These are phyloP conservation scores for Pulicaria dysenterica DNA, from an alignment of 129 eudicot species.

Conservation along the genomic window DNA sequence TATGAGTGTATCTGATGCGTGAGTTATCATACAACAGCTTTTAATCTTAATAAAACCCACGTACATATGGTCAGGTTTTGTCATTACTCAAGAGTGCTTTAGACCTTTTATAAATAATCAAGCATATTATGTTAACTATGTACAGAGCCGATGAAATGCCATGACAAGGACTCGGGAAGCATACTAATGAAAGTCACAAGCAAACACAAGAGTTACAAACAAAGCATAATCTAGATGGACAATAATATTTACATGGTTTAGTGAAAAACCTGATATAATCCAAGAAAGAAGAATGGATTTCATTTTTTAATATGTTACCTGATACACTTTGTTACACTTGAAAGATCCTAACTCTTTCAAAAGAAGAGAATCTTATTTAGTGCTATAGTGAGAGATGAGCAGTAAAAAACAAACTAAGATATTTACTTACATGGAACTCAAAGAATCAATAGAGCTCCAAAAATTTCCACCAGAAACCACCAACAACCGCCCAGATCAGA, in stretches of 20 bases:
- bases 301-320: neutral
- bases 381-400: constrained; percentile 14
- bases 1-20: neutral
- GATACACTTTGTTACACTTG: constrained; percentile 3
- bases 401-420: constrained; percentile 1
- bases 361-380: constrained; percentile 3
- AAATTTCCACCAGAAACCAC: constrained; percentile 77
- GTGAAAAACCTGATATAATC: neutral
- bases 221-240: neutral
- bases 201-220: neutral
- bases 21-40: constrained; percentile 24
- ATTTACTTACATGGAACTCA: constrained; percentile 25
- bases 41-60: constrained; percentile 2
- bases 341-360: constrained; percentile 11
- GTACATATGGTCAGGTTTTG: neutral
- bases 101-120: neutral
- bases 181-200: neutral
- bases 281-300: neutral
- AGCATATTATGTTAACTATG: neutral
- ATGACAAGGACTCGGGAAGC: neutral
- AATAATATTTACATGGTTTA: constrained; percentile 10
- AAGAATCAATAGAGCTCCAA: constrained; percentile 63
- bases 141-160: neutral
- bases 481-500: constrained; percentile 53
- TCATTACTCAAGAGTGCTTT: neutral